phyloP scores from a whole-genome alignment of 305 asterid species.

The Vinca major region DNA sequence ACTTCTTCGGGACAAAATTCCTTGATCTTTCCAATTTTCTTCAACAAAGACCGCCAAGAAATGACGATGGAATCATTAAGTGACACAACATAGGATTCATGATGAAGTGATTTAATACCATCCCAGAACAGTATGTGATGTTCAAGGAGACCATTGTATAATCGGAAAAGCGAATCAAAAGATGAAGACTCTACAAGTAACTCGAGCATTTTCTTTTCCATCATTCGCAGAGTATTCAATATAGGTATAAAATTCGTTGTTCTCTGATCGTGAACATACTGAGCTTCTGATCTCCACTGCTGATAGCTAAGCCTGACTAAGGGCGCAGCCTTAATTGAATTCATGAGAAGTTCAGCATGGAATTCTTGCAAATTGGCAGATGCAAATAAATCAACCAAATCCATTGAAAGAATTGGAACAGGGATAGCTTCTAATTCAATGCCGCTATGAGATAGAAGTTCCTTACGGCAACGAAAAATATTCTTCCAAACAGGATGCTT shows the following conservation, averaged over 20 bases:
- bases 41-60: constrained; percentile 53
- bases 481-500: constrained; percentile 68
- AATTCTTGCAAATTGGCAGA: constrained; percentile 32
- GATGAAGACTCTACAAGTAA: constrained; percentile 44
- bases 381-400: constrained; percentile 30
- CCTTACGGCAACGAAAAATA: constrained; percentile 36
- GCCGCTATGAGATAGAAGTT: constrained; percentile 31
- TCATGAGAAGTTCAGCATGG: constrained; percentile 29
- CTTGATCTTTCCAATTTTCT: constrained; percentile 39
- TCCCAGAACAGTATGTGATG: constrained; percentile 73
- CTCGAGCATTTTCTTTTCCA: constrained; percentile 64
- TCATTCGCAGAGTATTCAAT: constrained; percentile 36
- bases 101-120: constrained; percentile 26
- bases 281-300: constrained; percentile 67
- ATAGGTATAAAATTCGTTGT: constrained; percentile 33
- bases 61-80: constrained; percentile 37
- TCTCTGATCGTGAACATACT: constrained; percentile 17
- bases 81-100: constrained; percentile 15
- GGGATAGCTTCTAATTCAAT: constrained; percentile 23
- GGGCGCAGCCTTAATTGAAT: constrained; percentile 43
- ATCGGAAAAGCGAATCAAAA: constrained; percentile 46
- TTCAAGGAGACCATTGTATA: constrained; percentile 56
- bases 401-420: constrained; percentile 49
- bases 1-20: constrained; percentile 50
- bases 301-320: constrained; percentile 56